Evolutionary conservation across 2,329 filamentous ascomycete genomes (phyloP).

Genomic region (Huntiella moniliformis): DNA sequence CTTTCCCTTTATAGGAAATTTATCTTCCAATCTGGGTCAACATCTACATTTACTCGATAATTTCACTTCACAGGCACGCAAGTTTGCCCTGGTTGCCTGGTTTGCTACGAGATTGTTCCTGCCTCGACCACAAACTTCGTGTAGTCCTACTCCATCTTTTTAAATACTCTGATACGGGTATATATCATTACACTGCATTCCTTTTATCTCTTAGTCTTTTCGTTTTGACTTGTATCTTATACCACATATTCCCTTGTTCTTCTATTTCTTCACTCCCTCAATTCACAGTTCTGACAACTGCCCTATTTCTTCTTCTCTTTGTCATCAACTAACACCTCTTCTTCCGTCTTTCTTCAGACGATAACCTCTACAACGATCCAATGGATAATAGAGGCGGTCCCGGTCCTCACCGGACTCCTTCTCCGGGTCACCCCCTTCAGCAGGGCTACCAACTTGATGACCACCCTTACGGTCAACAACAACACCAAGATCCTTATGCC

Average conservation of each 20-base stretch:
- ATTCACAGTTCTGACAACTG: not conserved
- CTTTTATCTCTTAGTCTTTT: too few species aligned
- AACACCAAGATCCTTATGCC: slow-evolving; percentile 16
- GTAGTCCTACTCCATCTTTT: too few species aligned
- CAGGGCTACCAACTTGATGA: slow-evolving; percentile 72
- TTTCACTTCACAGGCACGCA: too few species aligned
- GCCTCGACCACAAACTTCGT: not conserved
- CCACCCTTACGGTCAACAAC: slow-evolving; percentile 40
- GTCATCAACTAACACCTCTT: not conserved
- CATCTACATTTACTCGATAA: too few species aligned
- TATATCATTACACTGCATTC: too few species aligned
- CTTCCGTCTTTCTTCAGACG: slow-evolving; percentile 22
- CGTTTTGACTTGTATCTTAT: too few species aligned
- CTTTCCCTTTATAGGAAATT: too few species aligned
- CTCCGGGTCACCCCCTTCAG: slow-evolving; percentile 53
- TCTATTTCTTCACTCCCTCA: not conserved
- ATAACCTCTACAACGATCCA: slow-evolving; percentile 40
- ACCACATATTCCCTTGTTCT: not conserved
- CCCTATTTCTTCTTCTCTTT: not conserved
- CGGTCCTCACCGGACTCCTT: slow-evolving; percentile 45
- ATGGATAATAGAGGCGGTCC: slow-evolving; percentile 32
- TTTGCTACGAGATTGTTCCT: too few species aligned
- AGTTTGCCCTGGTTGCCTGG: too few species aligned
- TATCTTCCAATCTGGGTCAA: too few species aligned
- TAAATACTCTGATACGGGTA: too few species aligned